Evolutionary conservation across 2,329 filamentous ascomycete species (phyloP).

Genomic region (Paracoccidioides brasiliensis): DNA sequence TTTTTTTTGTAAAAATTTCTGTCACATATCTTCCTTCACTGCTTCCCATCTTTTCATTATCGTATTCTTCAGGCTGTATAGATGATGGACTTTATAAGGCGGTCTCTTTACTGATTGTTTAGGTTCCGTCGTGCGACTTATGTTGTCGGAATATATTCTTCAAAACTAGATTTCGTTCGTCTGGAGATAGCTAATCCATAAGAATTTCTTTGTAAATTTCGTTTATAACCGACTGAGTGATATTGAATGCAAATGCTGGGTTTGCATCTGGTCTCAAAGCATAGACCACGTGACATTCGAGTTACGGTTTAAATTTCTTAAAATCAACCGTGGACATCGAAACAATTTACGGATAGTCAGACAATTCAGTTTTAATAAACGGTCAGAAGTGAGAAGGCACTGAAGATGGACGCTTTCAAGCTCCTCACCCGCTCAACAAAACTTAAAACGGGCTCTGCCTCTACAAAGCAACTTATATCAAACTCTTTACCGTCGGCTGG

Average conservation of each 20-base stretch:
- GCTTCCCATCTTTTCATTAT: slow-evolving; percentile 18
- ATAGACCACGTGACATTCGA: neutral
- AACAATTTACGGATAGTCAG: neutral
- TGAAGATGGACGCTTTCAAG: slow-evolving; percentile 34
- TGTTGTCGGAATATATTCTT: neutral
- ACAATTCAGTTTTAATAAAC: neutral
- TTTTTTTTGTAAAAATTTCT: neutral
- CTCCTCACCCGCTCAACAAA: slow-evolving; percentile 34
- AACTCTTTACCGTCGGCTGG: slow-evolving; percentile 28
- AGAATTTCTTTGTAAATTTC: neutral
- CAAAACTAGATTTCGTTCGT: slow-evolving; percentile 1
- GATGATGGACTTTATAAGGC: slow-evolving; percentile 33
- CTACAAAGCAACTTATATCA: slow-evolving; percentile 15
- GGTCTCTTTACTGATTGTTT: slow-evolving; percentile 19
- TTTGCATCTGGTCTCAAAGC: neutral
- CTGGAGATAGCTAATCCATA: neutral
- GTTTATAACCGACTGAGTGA: neutral
- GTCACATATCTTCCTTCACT: slow-evolving; percentile 16
- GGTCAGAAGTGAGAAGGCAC: neutral
- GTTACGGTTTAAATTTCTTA: no score
- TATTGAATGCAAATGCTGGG: neutral
- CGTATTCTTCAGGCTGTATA: slow-evolving; percentile 31
- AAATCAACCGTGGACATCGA: no score
- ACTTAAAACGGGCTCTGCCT: slow-evolving; percentile 22
- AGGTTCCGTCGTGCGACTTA: neutral